These are phyloP conservation scores for Sesbania bispinosa DNA, from an alignment of 306 rosid genomes.

Conservation along the genomic window DNA sequence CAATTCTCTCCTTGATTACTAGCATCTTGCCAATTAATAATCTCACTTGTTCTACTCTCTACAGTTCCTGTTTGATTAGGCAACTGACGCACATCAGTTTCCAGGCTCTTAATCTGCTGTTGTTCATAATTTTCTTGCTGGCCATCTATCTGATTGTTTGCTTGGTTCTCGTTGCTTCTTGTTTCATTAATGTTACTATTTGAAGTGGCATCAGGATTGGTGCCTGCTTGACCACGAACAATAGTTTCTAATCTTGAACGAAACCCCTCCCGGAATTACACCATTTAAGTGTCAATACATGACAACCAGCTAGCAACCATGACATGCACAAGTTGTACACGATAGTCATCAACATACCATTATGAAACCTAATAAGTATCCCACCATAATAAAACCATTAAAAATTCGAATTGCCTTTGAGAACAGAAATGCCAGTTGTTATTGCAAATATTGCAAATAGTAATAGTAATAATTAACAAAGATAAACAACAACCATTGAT, in stretches of 20 bases:
- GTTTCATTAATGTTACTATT: constrained; percentile 57
- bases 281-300: constrained; percentile 25
- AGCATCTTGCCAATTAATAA: constrained; percentile 65
- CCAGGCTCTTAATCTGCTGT: constrained; percentile 53
- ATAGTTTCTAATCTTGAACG: constrained; percentile 85
- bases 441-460: too few species aligned
- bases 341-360: constrained; percentile 9
- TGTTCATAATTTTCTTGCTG: constrained; percentile 58
- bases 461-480: too few species aligned
- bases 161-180: constrained; percentile 52
- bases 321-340: constrained; percentile 3
- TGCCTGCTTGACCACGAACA: constrained; percentile 81
- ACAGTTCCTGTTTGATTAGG: constrained; percentile 52
- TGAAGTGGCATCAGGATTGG: constrained; percentile 62
- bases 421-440: neutral
- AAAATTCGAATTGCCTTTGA: neutral
- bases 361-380: neutral
- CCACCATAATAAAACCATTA: neutral
- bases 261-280: constrained; percentile 78
- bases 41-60: constrained; percentile 53
- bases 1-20: constrained; percentile 51
- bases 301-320: constrained; percentile 22
- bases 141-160: constrained; percentile 45
- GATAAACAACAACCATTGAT: neutral
- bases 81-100: constrained; percentile 43